Conservation (phyloP, 352 stramenopile species). For the Globisporangium acanthophoron region DNA sequence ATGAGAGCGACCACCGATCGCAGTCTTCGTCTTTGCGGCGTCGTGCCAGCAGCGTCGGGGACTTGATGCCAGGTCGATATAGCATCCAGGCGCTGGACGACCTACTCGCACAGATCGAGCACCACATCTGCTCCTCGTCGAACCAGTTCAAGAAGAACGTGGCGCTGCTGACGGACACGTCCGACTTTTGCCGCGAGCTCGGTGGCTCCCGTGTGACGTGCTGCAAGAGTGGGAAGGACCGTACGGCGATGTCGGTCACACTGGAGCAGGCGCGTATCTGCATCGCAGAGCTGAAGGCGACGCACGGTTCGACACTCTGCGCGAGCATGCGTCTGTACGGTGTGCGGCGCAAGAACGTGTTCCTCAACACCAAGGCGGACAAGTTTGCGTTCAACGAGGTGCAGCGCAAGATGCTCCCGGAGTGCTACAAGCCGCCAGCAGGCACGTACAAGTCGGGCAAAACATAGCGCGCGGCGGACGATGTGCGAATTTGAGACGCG, state of each 20-base stretch:
- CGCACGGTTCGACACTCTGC: slow-evolving; percentile 48
- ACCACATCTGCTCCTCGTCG: slow-evolving; percentile 59
- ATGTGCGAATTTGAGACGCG: background rate
- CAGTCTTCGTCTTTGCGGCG: slow-evolving; percentile 4
- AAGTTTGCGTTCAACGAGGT: slow-evolving; percentile 88
- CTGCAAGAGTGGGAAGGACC: slow-evolving; percentile 97
- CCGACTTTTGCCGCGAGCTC: slow-evolving; percentile 79
- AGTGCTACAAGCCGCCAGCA: slow-evolving; percentile 77
- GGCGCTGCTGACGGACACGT: slow-evolving; percentile 70
- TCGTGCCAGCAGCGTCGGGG: slow-evolving; percentile 13
- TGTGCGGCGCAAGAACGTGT: slow-evolving; percentile 76
- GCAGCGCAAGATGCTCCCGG: slow-evolving; percentile 80
- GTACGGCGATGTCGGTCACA: slow-evolving; percentile 96
- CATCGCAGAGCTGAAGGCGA: slow-evolving; percentile 46
- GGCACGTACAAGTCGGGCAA: slow-evolving; percentile 85
- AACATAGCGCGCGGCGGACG: slow-evolving; percentile 32
- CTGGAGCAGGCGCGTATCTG: slow-evolving; percentile 86
- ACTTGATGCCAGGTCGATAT: slow-evolving; percentile 15
- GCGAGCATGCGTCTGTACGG: slow-evolving; percentile 73
- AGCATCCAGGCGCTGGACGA: slow-evolving; percentile 59
- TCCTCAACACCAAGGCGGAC: slow-evolving; percentile 76
- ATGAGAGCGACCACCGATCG: slow-evolving; percentile 19
- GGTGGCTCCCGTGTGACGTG: slow-evolving; percentile 92
- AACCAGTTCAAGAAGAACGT: slow-evolving; percentile 84
- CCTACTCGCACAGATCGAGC: slow-evolving; percentile 60